Evolutionary conservation across 2,329 filamentous ascomycete species (phyloP), one percentile per base, ranked within the genome.

Genomic region (Colletotrichum gloeosporioides): DNA sequence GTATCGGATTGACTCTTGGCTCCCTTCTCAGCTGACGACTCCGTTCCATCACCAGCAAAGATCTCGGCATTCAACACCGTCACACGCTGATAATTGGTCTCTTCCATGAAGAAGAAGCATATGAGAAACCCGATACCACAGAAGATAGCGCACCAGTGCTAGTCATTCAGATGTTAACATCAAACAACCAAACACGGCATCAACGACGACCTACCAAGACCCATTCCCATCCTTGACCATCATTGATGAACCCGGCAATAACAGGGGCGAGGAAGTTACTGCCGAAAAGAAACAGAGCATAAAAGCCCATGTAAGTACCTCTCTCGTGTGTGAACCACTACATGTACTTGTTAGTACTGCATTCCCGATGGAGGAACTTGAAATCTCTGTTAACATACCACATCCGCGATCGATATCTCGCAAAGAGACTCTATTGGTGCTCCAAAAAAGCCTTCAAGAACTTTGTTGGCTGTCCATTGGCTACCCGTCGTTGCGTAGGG

Each of bases 41-140:
- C 49, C 1, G 31, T 10, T 7, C 5, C 10, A 1, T 53, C 36
- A 7, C 25, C 59, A n/a, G 59, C 0, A 12, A 31, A 53, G 6
- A 64, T 22, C 22, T 69, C 66, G 13, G 22, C 66, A 39, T 59
- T 36, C 66, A 69, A 18, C 8, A 82, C 69, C 8, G 83, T 84
- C 7, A 80, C 71, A 36, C 67, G 79, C 53, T 86, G 80, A 77
- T 90, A 91, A 32, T 86, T 85, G 4, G 89, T 89, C 80, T 92
- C 90, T 78, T 91, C 89, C 68, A 90, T 89, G 69, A 91, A 85
- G 65, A 91, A 84, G 81, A 91, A 90, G 22, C 81, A 81, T 64
- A 80, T 80, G 4, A 85, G 66, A n/a, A 83, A 79, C 6, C 78
- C 80, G 9, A 82, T 74, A 3, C 73, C 82, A 49, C 79, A 79